Evolutionary conservation across 1,284 basidiomycete genomes (phyloP), one percentile per base, ranked within the genome.

Genomic region (Tetrapyrgos nigripes): DNA sequence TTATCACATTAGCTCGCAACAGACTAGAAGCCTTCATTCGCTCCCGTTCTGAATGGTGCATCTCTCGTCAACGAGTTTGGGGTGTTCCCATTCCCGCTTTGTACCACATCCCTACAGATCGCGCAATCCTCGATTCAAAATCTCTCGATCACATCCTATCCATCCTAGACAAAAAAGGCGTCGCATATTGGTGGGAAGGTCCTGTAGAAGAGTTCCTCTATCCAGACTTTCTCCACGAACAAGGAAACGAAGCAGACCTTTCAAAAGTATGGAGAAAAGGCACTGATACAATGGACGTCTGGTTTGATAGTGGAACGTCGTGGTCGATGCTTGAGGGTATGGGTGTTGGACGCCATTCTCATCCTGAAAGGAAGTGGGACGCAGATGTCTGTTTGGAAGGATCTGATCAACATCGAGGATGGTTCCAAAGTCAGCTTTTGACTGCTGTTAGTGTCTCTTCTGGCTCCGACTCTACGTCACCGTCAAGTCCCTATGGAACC

Each of bases 271-370:
- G 89, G 83, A 73, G 77, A 47, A 95, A 94, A 72, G 92, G 96
- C 8, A 88, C 84, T 2, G 97, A 99, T 71, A 99, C 97, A 0
- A 93, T 99, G 84, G 97, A 99, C 71, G 97, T 99, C 3, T 99
- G 97, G 97, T 99, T 99, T 67, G 97, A 99, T 77, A 97, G 94
- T 67, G 97, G 97, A 1, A 89, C 92, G 1, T 95, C 96, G 1
- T 99, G 97, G 97, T 88, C 93, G 1, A 85, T 94, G 75, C 79
- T 98, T 31, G 68, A 68, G 28, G 81, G 79, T 49, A 71, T 77
- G 55, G 74, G 68, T 19, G 69, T 74, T 23, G 75, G 70, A 13
- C 69, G 66, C 49, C 68, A 63, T 51, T 59, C 66, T 65, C 55
- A 63, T 46, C 66, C 64, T 26, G 66, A 71, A 24, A 67, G 75